Evolutionary conservation across 2,329 filamentous ascomycete species (phyloP).

Genomic region (Ascochyta rabiei): DNA sequence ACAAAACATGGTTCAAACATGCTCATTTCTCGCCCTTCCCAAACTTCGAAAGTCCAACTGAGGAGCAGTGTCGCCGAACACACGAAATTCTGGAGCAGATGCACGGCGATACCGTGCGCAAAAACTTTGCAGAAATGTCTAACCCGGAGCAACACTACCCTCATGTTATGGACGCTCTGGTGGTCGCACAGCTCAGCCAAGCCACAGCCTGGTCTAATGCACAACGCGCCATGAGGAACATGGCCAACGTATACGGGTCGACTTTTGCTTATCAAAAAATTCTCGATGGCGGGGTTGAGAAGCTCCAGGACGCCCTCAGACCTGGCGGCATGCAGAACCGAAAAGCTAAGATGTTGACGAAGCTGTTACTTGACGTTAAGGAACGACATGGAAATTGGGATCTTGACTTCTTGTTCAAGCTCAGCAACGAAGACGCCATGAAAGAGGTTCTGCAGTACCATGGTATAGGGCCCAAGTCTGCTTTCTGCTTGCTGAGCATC

Average conservation of each 20-base stretch:
- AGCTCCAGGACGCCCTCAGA: constrained; percentile 2
- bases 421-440: constrained; percentile 12
- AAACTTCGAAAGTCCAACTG: background rate
- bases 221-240: constrained; percentile 10
- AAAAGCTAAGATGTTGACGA: constrained; percentile 11
- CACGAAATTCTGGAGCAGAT: background rate
- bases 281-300: background rate
- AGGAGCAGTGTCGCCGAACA: background rate
- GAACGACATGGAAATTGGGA: constrained; percentile 10
- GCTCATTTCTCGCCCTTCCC: background rate
- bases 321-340: constrained; percentile 8
- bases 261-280: constrained; percentile 8
- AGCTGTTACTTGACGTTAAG: constrained; percentile 11
- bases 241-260: constrained; percentile 5
- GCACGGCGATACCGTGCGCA: background rate
- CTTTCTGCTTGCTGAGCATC: constrained; percentile 13
- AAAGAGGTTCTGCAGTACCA: constrained; percentile 16
- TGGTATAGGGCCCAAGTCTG: constrained; percentile 13
- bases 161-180: constrained; percentile 7
- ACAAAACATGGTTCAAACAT: background rate
- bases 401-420: constrained; percentile 2
- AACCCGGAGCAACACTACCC: background rate
- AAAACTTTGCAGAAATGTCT: background rate
- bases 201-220: constrained; percentile 14
- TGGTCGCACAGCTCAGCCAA: constrained; percentile 9